Evolutionary conservation across 768 basidiomycete genomes (phyloP).

Genomic region (Naganishia onofrii): DNA sequence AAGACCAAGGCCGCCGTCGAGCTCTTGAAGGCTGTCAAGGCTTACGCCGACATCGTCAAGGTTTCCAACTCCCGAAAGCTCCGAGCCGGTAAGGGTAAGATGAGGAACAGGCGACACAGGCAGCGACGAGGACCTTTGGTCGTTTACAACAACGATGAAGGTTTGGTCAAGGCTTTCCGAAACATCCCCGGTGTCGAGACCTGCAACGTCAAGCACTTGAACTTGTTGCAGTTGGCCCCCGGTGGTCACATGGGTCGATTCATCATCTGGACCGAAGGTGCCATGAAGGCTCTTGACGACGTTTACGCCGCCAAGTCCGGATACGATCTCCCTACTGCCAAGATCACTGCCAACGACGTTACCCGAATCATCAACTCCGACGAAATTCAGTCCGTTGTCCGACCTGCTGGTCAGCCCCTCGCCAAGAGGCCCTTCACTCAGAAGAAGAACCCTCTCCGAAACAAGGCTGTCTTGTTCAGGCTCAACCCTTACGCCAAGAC

Average conservation of each 20-base stretch:
- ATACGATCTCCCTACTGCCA: conserved; percentile 75
- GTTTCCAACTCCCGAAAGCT: conserved; percentile 96
- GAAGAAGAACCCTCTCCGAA: conserved; percentile 96
- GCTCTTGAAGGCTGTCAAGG: conserved; percentile 83
- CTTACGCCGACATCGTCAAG: conserved; percentile 89
- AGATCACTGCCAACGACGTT: conserved; percentile 95
- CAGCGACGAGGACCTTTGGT: conserved; percentile 96
- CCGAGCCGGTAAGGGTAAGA: conserved; percentile 94
- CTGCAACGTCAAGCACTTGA: conserved; percentile 86
- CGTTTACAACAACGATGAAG: conserved; percentile 95
- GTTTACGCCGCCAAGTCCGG: conserved; percentile 75
- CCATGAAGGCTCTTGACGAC: conserved; percentile 87
- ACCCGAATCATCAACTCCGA: conserved; percentile 96
- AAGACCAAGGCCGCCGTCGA: conserved; percentile 97
- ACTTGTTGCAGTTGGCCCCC: conserved; percentile 97
- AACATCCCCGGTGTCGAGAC: conserved; percentile 98
- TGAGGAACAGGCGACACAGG: conserved; percentile 92
- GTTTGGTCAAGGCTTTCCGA: conserved; percentile 97
- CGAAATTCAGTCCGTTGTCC: conserved; percentile 95
- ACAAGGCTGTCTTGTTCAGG: conserved; percentile 91
- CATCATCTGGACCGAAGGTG: conserved; percentile 97
- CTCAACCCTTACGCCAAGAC: conserved; percentile 99
- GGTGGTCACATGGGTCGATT: conserved; percentile 99
- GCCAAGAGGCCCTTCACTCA: conserved; percentile 96
- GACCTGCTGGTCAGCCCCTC: conserved; percentile 76